A percentile compares a stretch with the other conserved stretches of the same genome.
phyloP scores from a whole-genome alignment of 768 basidiomycete genomes.

The Artomyces pyxidatus region DNA sequence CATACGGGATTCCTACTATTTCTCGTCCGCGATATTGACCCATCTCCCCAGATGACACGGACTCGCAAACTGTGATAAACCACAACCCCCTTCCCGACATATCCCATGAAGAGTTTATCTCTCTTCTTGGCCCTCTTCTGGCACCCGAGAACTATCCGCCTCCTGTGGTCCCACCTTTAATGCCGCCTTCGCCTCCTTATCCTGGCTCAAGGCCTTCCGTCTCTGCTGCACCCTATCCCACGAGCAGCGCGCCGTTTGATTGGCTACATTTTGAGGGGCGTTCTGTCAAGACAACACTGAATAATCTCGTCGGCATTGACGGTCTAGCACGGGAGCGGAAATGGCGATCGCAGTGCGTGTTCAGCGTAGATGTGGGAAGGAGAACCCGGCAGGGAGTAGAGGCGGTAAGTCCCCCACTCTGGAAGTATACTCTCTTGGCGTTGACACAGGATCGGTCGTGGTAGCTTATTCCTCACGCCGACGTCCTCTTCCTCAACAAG shows the following conservation, averaged over 20 bases:
- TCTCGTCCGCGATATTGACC: too few species aligned
- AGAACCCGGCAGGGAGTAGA: conserved; percentile 71
- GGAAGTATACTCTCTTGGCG: too few species aligned
- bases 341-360: conserved; percentile 76
- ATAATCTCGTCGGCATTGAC: conserved; percentile 71
- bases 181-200: conserved; percentile 11
- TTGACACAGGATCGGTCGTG: too few species aligned
- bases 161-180: conserved; percentile 18
- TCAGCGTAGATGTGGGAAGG: conserved; percentile 73
- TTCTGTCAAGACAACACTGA: conserved; percentile 69
- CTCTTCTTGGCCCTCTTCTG: conserved; percentile 69
- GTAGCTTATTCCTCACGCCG: conserved; percentile 78
- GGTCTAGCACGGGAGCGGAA: conserved; percentile 76
- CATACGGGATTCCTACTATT: too few species aligned
- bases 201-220: conserved; percentile 16
- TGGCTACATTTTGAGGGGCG: conserved; percentile 85
- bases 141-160: conserved; percentile 72
- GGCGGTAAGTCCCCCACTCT: conserved; percentile 46
- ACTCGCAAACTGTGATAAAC: conserved; percentile 66
- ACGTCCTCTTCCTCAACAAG: conserved; percentile 73
- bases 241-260: conserved; percentile 59
- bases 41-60: conserved; percentile 41
- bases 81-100: conserved; percentile 85
- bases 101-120: conserved; percentile 81
- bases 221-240: conserved; percentile 25